phyloP scores from a whole-genome alignment of 331 rosid genomes.

The Saraca asoca region DNA sequence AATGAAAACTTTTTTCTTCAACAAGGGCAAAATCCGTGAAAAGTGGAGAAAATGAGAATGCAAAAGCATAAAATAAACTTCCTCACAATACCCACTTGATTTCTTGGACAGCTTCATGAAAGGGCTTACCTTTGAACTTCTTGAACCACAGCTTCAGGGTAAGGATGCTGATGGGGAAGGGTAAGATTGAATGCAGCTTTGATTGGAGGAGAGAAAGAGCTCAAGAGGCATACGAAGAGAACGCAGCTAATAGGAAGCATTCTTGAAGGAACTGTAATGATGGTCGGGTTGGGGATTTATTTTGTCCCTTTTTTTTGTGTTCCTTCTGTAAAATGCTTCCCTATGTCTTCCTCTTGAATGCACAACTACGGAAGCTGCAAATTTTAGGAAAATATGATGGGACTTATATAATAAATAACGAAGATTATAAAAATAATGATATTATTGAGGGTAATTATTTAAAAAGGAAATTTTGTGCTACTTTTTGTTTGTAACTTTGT shows the following conservation, averaged over 20 bases:
- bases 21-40: not conserved
- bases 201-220: constrained; percentile 40
- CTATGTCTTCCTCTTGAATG: constrained; percentile 45
- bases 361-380: constrained; percentile 38
- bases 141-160: constrained; percentile 76
- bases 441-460: constrained; percentile 7
- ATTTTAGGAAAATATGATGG: constrained; percentile 41
- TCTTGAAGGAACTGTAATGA: constrained; percentile 44
- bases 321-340: constrained; percentile 30
- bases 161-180: constrained; percentile 83
- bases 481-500: too few species aligned
- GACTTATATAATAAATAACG: constrained; percentile 46
- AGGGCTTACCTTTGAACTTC: constrained; percentile 68
- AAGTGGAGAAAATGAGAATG: constrained; percentile 1
- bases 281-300: constrained; percentile 8
- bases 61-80: not conserved
- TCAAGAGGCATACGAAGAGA: constrained; percentile 65
- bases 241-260: constrained; percentile 62
- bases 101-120: too few species aligned
- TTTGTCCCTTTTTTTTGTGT: constrained; percentile 18
- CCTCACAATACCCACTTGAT: constrained; percentile 21
- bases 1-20: not conserved
- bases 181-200: constrained; percentile 57
- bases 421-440: constrained; percentile 23
- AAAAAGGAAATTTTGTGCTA: not conserved